A percentile compares a stretch with the other conserved stretches of the same genome.
phyloP scores from a whole-genome alignment of 371 early-diverging fungal genomes.

The Mortierella sp. region DNA sequence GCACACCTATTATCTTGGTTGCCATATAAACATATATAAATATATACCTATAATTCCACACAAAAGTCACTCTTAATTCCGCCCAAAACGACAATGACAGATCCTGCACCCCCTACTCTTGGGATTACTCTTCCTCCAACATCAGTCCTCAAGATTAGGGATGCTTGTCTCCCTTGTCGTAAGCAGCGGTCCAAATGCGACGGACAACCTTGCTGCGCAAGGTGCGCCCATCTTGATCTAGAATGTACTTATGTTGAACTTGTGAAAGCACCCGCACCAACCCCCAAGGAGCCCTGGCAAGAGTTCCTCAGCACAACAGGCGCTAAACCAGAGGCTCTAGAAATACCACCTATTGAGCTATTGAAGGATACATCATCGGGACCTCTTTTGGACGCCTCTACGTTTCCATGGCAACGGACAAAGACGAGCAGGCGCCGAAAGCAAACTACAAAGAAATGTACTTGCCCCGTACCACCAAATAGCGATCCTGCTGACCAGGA shows the following conservation, averaged over 20 bases:
- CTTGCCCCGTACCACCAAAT: constrained; percentile 30
- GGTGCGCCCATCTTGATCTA: constrained; percentile 54
- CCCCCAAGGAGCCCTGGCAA: constrained; percentile 53
- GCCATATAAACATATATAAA: too few relatives aligned
- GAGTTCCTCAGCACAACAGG: constrained; percentile 54
- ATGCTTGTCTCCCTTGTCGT: constrained; percentile 55
- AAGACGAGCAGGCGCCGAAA: constrained; percentile 47
- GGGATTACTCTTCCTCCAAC: constrained; percentile 52
- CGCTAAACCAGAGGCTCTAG: constrained; percentile 47
- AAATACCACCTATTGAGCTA: constrained; percentile 31
- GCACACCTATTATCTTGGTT: too few relatives aligned
- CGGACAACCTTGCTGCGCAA: constrained; percentile 50
- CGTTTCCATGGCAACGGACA: constrained; percentile 54
- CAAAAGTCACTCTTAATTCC: constrained; percentile 4
- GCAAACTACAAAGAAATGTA: constrained; percentile 40
- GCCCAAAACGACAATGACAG: constrained; percentile 29
- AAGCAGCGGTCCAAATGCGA: constrained; percentile 57
- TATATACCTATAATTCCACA: not conserved
- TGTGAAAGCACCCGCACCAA: constrained; percentile 41
- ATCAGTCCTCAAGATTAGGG: constrained; percentile 56
- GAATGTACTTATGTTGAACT: constrained; percentile 57
- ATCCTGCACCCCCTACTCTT: constrained; percentile 41
- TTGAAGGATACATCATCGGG: constrained; percentile 31
- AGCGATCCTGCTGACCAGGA: constrained; percentile 54
- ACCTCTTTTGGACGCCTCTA: constrained; percentile 34